Base-by-base conservation (phyloP, 2,329 filamentous ascomycete genomes). In the Sporothrix brasiliensis region DNA sequence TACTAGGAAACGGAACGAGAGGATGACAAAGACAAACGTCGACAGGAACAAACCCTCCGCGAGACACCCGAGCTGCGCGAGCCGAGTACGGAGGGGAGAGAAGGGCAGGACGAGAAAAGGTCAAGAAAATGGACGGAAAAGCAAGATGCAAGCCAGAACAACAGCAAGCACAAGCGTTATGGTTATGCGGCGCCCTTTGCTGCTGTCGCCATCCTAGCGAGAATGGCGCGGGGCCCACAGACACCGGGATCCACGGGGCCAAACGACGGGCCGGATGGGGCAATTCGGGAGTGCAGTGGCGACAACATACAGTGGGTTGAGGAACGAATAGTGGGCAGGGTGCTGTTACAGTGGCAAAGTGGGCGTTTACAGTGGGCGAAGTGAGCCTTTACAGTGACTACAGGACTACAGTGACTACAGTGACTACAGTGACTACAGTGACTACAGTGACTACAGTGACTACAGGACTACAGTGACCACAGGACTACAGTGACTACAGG, bases 171-270 rank as follows among this genome's bases (percentile, higher is more conserved):
- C 34, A 34, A 34, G 34, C 34, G 34, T 39, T 19, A 11, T 41
- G 30, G 34, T 39, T 19, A 11, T 41, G 30, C 56, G 13, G 44
- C 16, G 34, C 5, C 3, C 34, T 54, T 24, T 9, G 6, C n/a
- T 9, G 14, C 24, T 61, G 27, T 53, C 69, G 63, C 65, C 54
- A 70, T 70, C 34, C 41, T 70, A 56, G 69, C 65, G 69, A 54
- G 9, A 13, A 70, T 70, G 69, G 30, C 69, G 69, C 63, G 34
- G 47, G 30, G 7, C 54, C 21, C 65, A 34, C 13, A n/a, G 24
- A 10, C 34, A 5, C 50, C 41, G 24, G 60, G 41, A 9, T 30
- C 58, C 41, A 70, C 41, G 4, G 50, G 21, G 10, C n/a, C n/a
- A 53, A 10, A 30, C 34, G 30, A 44, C 68, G 68, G 52, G 41